Base-by-base conservation (phyloP, 192 early-diverging fungal genomes). In the Backusella tarrabulga region DNA sequence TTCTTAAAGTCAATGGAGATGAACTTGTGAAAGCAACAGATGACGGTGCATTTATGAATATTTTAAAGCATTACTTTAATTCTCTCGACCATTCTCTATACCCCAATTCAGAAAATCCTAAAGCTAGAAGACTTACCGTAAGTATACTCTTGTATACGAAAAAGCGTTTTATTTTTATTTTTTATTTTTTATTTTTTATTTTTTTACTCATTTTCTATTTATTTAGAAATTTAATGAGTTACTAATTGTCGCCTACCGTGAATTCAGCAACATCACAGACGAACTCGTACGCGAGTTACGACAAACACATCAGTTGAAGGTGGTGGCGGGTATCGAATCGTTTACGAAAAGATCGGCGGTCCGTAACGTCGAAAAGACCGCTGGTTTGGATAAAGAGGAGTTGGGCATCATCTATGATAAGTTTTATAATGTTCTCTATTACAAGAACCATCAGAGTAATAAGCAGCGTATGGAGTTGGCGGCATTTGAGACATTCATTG, bases 1-100 rank as follows among this genome's bases (percentile, higher is more conserved):
- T 95, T 71, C 80, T 97, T 8, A 97, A 97, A 21, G 91, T 92
- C 77, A 96, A 95, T 83, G 95, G 89, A 52, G 86, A 86, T 63
- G 83, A 81, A 34, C 74, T 92, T 29, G 71, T 92, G 56, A 50
- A 86, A 40, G 83, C 84, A 12, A 76, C 74, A 0, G 90, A 92
- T 67, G 90, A 92, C 73, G 88, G 90, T 56, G 79, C 75, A 15
- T 87, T 87, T 69, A 87, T 95, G 87, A 85, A 88, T 77, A 82
- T 91, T 0, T 79, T 97, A 41, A 96, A 96, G 81, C 73, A 82
- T 32, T 97, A 93, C 79, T 97, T 95, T 72, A 83, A 81, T 4
- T 90, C 81, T 34, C 83, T 96, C 40, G 94, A 91, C 73, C 93
- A 94, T 6, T 79, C 85, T 7, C 88, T 93, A 9, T 86, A 87